Base-by-base conservation (phyloP, 371 early-diverging fungal species). In the Choanephora cucurbitarum region DNA sequence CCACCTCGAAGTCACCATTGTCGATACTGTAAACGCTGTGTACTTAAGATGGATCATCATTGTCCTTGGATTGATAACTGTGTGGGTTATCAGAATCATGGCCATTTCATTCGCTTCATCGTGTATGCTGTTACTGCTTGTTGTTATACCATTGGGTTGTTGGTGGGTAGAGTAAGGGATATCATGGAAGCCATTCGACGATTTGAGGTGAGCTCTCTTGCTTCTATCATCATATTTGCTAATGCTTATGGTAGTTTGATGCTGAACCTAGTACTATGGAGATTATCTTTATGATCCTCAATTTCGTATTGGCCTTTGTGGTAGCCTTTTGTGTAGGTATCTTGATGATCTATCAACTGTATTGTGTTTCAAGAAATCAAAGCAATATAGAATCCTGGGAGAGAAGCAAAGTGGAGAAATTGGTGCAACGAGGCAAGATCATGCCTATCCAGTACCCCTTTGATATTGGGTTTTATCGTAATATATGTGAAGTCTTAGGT, bases 61-160 rank as follows among this genome's bases (percentile, higher is more conserved):
- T 98, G 98, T 66, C 96, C 96, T 0, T 99, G 99, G 94, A 87
- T 98, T 48, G 92, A 95, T 78, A 97, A 94, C 67, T 98, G 98
- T 77, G 93, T 98, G 24, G 98, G 98, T 4, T 81, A 90, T 64
- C 63, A 61, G 52, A 98, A 98, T 68, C 88, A 91, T 62, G 88
- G 84, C 11, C 89, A 96, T 68, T 98, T 98, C 70, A 41, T 95
- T 18, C 87, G 96, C 15, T 97, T 97, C 62, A 62, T 96, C 19
- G 65, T 83, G 9, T 92, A 71, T 69, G 91, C 86, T 5, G 77
- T 84, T 52, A 55, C 85, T 15, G 81, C 91, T 7, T 84, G 91
- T 37, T 32, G 49, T 1, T 80, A 77, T 50, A 68, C 70, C 0
- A 44, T 80, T 19, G 46, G 54, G 0, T 57, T 77, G 6, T 41